Base-by-base conservation (phyloP, 2,329 filamentous ascomycete genomes). In the Pseudopithomyces maydicus region DNA sequence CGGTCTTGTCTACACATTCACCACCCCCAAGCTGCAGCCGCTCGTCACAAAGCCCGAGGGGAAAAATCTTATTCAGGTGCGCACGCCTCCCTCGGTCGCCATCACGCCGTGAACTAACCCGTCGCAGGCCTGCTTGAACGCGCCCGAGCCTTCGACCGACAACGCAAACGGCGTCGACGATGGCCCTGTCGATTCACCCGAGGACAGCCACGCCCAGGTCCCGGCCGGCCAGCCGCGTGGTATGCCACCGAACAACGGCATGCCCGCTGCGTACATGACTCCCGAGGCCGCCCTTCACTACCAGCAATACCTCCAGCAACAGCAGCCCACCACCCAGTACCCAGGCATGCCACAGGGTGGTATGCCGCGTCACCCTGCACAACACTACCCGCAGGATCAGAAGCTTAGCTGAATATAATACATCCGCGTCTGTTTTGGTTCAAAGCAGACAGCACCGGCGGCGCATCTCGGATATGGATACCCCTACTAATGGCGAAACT, bases 31-130 rank as follows among this genome's bases (percentile, higher is more conserved):
- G 83, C 88, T 99, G 55, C 95, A 98, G 81, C 95, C 95, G 62
- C 87, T 99, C 52, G 95, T 98, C 68, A 99, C 95, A 62, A 98
- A 98, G 83, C 90, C 95, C 17, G 95, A 98, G 80, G 95, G 95
- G 81, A 99, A 99, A 86, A 99, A 99, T 77, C 83, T 99, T 65
- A 98, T 99, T 68, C 95, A 99, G 88, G 95, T 97, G 86, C 64
- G 87, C 57, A 52, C 63, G 41, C 54, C 49, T 38, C 47, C 35
- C 33, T 42, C 33, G 36, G 41, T 29, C 32, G 23, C 41, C 32
- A 44, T 60, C 55, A 57, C 61, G 55, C 56, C 22, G 46, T 53
- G 29, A 51, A 60, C 78, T 81, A 66, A 80, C 73, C 50, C 67
- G 23, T 22, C 54, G n/a, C 68, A 98, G 94, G 93, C 95, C 50